A percentile compares a stretch with the other conserved stretches of the same genome.
These are phyloP conservation scores for Castanopsis chinensis DNA, from an alignment of 306 rosid species.

Conservation along the genomic window DNA sequence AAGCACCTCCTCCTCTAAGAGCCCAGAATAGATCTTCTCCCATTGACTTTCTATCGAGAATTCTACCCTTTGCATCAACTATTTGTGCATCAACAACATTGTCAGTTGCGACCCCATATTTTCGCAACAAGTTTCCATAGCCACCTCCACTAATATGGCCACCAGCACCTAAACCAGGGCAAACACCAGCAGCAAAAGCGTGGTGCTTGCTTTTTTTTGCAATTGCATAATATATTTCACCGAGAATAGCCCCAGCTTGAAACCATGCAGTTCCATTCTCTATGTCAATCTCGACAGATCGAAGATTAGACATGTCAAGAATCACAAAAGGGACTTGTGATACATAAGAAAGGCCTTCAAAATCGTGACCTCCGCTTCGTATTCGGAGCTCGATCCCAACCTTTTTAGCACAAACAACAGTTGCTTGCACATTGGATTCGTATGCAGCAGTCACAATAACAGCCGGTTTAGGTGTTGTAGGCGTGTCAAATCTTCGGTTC, in stretches of 20 bases:
- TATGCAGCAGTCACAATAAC: conserved; percentile 56
- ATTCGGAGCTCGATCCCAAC: conserved; percentile 50
- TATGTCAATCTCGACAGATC: neutral
- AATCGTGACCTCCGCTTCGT: conserved; percentile 80
- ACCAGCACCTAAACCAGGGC: no score
- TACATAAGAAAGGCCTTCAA: conserved; percentile 70
- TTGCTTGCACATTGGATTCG: conserved; percentile 59
- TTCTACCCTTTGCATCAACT: conserved; percentile 43
- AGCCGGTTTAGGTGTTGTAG: conserved; percentile 61
- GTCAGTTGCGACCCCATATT: conserved; percentile 61
- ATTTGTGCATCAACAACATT: conserved; percentile 52
- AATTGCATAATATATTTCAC: no score
- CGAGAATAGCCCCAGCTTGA: no score
- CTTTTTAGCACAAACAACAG: conserved; percentile 59
- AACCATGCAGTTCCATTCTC: no score
- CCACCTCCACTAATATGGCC: neutral
- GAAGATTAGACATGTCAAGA: conserved; percentile 56
- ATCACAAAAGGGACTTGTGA: conserved; percentile 53
- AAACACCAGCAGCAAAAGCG: no score
- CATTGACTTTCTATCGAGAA: conserved; percentile 58
- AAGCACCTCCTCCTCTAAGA: conserved; percentile 79
- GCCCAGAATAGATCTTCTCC: conserved; percentile 79
- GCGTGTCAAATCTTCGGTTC: conserved; percentile 42
- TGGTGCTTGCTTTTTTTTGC: no score
- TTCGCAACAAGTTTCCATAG: conserved; percentile 63